Conservation (phyloP, 768 basidiomycete species). For the Naematelia aurantialba region DNA sequence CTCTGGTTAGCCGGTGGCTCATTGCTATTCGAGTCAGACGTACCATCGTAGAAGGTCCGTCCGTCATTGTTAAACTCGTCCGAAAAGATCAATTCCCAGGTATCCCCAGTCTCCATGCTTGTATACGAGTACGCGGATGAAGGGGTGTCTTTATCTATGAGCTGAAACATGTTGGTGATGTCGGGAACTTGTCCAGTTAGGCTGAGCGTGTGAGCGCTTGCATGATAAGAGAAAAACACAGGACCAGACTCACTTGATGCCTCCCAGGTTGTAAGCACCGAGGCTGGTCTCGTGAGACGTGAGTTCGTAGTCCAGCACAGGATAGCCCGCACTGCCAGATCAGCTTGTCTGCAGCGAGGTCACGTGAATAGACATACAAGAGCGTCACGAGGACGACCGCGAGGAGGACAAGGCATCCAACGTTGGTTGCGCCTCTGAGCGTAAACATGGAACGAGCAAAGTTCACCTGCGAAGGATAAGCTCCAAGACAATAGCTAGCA, state of each 20-base stretch:
- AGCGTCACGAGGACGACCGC: constrained; percentile 66
- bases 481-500: neutral
- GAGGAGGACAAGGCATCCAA: constrained; percentile 65
- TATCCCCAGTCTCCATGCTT: constrained; percentile 69
- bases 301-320: constrained; percentile 63
- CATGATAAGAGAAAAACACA: neutral
- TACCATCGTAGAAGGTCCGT: constrained; percentile 42
- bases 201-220: constrained; percentile 19
- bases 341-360: neutral
- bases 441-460: constrained; percentile 63
- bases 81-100: constrained; percentile 81
- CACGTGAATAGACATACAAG: constrained; percentile 53
- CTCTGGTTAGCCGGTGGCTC: neutral
- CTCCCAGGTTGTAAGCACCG: constrained; percentile 79
- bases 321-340: constrained; percentile 64
- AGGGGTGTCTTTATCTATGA: constrained; percentile 79
- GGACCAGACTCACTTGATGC: constrained; percentile 59
- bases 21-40: neutral
- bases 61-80: constrained; percentile 75
- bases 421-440: constrained; percentile 75
- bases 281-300: constrained; percentile 25
- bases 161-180: constrained; percentile 61
- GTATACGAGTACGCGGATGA: constrained; percentile 58
- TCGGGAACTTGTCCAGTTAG: constrained; percentile 78
- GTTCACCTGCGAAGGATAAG: constrained; percentile 13